Evolutionary conservation across 2,329 filamentous ascomycete species (phyloP), one percentile per base, ranked within the genome.

Genomic region (Penicillium vulpinum): DNA sequence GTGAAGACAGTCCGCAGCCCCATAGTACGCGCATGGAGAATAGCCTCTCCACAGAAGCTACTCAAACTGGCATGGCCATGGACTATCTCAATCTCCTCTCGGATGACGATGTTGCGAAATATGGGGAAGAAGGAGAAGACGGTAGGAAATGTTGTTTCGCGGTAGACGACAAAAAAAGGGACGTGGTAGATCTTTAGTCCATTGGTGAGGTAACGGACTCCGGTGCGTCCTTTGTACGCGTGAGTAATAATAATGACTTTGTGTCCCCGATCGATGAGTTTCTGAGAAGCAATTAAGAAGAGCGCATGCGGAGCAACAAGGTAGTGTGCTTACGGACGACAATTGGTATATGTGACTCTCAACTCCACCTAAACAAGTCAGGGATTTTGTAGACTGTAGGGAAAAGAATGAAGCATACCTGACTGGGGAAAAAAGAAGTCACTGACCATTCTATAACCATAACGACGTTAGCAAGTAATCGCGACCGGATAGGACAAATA

Each of bases 381-480:
- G 64, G 9, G 47, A 29, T 1, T 48, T 21, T 7, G 1, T 9
- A n/a, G 15, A 16, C 15, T 26, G 21, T n/a, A 38, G 21, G 40
- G 24, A 35, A 15, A 24, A 9, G n/a, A 40, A 18, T 29, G 46
- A 11, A 22, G 53, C 75, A 51, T 72, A 81, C 81, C 92, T 51
- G 94, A 93, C 71, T 97, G 93, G 15, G 94, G 94, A 73, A 95
- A 99, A 87, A 99, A 99, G 83, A 96, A 97, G 81, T 99, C 94
- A 84, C 93, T 92, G 75, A 97, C 90, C 94, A 99, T 99, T 58
- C 84, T 87, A 64, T 13, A 55, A 13, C 26, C 10, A 18, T 21
- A 57, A 33, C 39, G 40, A 51, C 46, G 47, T 69, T 62, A 70
- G 67, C 74, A 54, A 73, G 62, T 46, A 52, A 57, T 57, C 33